Conservation (phyloP, 75 land plant species). For the Sequoia sempervirens region DNA sequence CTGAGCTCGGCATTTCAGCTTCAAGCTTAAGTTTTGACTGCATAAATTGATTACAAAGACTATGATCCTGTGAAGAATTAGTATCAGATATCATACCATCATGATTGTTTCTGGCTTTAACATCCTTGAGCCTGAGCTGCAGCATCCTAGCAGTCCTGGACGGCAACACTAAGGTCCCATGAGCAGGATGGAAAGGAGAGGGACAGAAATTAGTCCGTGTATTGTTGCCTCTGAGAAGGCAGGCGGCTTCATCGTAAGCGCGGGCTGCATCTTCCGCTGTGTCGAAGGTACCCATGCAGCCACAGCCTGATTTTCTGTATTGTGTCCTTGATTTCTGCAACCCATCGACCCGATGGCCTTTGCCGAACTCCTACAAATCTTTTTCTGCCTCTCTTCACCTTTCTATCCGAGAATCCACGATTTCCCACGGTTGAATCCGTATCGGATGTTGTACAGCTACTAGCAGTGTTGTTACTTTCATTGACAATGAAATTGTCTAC, state of each 20-base stretch:
- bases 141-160: conserved; percentile 41
- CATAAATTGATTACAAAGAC: not conserved
- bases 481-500: no score
- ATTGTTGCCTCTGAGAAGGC: conserved; percentile 56
- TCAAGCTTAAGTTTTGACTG: not conserved
- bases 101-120: conserved; percentile 18
- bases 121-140: conserved; percentile 30
- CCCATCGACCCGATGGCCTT: conserved; percentile 67
- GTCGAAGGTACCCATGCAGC: conserved; percentile 62
- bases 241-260: conserved; percentile 75
- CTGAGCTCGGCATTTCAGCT: not conserved
- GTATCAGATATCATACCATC: not conserved
- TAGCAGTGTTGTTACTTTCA: no score
- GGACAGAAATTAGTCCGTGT: conserved; percentile 62
- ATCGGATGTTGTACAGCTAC: no score
- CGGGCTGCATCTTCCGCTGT: conserved; percentile 63
- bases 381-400: conserved; percentile 26
- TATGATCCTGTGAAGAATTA: not conserved
- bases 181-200: not conserved
- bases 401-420: conserved; percentile 2
- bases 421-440: not conserved
- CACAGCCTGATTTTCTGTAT: conserved; percentile 72
- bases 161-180: conserved; percentile 21
- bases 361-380: conserved; percentile 58
- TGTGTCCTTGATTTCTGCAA: conserved; percentile 72